A percentile compares a stretch with the other conserved stretches of the same genome.
Evolutionary conservation across 225 moss, liverwort and hornwort genomes (phyloP).

Genomic region (Sphagnum tenellum): DNA sequence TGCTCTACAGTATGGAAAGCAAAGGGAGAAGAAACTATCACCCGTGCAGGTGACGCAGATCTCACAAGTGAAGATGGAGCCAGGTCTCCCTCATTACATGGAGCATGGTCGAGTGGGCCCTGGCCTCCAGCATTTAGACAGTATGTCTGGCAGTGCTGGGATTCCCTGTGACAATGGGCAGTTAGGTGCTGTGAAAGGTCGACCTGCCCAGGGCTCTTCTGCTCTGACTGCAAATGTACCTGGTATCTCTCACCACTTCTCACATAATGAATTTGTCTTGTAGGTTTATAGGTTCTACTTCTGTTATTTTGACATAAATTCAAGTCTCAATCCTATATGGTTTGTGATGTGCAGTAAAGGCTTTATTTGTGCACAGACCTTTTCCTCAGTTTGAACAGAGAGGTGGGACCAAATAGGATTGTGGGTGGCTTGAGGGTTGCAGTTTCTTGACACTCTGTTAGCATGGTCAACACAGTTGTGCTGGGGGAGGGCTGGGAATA

Average conservation of each 20-base stretch:
- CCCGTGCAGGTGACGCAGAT: constrained; percentile 41
- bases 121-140: constrained; percentile 44
- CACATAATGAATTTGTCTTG: too few species aligned
- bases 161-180: constrained; percentile 43
- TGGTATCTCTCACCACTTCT: constrained; percentile 22
- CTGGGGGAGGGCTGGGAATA: too few species aligned
- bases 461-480: too few species aligned
- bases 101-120: constrained; percentile 34
- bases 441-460: too few species aligned
- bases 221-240: constrained; percentile 38
- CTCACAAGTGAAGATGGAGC: constrained; percentile 47
- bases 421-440: too few species aligned
- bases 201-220: constrained; percentile 39
- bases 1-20: constrained; percentile 31
- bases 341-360: too few species aligned
- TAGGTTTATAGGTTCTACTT: too few species aligned
- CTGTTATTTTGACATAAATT: too few species aligned
- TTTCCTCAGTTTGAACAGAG: too few species aligned
- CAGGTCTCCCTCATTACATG: constrained; percentile 32
- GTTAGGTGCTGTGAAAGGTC: constrained; percentile 43
- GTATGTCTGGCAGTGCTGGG: constrained; percentile 38
- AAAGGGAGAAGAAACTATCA: constrained; percentile 39
- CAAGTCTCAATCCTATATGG: too few species aligned
- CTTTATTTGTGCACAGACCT: too few species aligned
- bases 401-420: too few species aligned